Percentiles rank a stretch among this genome's conserved stretches.
phyloP scores from a whole-genome alignment of 495 filamentous ascomycete genomes.

The Penicillium arizonense region DNA sequence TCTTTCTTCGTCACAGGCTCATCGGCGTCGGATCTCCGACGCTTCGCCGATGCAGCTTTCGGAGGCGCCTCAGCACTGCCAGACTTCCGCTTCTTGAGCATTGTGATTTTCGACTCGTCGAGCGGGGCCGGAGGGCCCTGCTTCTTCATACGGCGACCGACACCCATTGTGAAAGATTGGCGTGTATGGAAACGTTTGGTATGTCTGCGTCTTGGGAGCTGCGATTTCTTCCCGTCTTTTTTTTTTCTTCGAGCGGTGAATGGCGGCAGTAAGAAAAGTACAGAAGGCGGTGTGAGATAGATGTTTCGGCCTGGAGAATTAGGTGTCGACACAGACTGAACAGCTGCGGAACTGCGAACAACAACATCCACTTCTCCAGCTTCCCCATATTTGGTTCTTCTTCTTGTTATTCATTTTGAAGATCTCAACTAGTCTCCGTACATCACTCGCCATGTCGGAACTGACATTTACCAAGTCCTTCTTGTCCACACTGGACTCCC shows the following conservation, averaged over 20 bases:
- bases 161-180: conserved; percentile 65
- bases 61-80: conserved; percentile 44
- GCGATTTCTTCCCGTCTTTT: conserved; percentile 28
- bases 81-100: conserved; percentile 74
- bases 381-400: background rate
- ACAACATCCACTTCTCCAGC: background rate
- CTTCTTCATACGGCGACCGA: conserved; percentile 89
- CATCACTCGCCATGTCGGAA: conserved; percentile 67
- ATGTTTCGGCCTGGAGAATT: background rate
- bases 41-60: conserved; percentile 54
- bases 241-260: conserved; percentile 38
- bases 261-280: conserved; percentile 22
- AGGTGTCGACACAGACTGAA: conserved; percentile 1
- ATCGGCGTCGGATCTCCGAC: conserved; percentile 53
- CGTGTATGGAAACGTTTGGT: conserved; percentile 18
- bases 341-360: background rate
- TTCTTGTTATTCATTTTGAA: background rate
- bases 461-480: conserved; percentile 78
- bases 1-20: conserved; percentile 28
- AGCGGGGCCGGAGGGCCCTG: conserved; percentile 83
- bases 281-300: conserved; percentile 29
- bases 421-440: background rate
- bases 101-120: conserved; percentile 74
- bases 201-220: conserved; percentile 10
- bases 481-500: conserved; percentile 72